A percentile compares a stretch with the other conserved stretches of the same genome.
Conservation (phyloP, 2,329 filamentous ascomycete species). For the Coccinonectria pachysandricola region DNA sequence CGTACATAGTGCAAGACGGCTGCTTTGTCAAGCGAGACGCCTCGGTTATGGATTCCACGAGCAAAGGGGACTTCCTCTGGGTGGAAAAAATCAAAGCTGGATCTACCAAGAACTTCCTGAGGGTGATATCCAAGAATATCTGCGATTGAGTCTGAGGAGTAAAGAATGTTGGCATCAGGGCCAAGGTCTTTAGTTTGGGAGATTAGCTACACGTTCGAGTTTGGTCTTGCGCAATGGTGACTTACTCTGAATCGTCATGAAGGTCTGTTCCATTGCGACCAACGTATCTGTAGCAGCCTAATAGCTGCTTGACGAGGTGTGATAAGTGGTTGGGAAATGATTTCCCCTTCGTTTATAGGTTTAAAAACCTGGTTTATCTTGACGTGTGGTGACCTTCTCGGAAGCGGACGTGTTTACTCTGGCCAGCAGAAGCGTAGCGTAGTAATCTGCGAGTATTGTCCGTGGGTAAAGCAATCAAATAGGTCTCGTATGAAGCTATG, state of each 20-base stretch:
- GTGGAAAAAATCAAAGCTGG: constrained; percentile 81
- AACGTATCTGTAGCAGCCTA: too few relatives aligned
- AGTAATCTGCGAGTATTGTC: too few relatives aligned
- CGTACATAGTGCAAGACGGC: constrained; percentile 74
- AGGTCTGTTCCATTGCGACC: not conserved
- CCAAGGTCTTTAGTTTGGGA: constrained; percentile 54
- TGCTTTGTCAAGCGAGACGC: constrained; percentile 71
- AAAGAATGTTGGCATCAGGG: constrained; percentile 67
- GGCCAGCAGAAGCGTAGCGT: too few relatives aligned
- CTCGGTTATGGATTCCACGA: constrained; percentile 59
- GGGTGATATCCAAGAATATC: constrained; percentile 76
- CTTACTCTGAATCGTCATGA: not conserved
- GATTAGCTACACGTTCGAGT: constrained; percentile 3
- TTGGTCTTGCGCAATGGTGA: too few relatives aligned
- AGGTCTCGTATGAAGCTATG: too few relatives aligned
- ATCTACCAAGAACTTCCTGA: constrained; percentile 62
- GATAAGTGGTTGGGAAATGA: too few relatives aligned
- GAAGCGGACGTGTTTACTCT: too few relatives aligned
- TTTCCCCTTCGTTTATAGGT: too few relatives aligned
- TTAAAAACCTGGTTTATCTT: too few relatives aligned
- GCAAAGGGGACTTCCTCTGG: constrained; percentile 71
- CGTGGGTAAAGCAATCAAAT: too few relatives aligned
- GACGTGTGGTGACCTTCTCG: too few relatives aligned
- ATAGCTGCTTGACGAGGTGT: too few relatives aligned
- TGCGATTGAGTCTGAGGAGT: constrained; percentile 71